Evolutionary conservation across 805 yeast species (phyloP), one percentile per base, ranked within the genome.

Genomic region (Phaffomyces thermotolerans): DNA sequence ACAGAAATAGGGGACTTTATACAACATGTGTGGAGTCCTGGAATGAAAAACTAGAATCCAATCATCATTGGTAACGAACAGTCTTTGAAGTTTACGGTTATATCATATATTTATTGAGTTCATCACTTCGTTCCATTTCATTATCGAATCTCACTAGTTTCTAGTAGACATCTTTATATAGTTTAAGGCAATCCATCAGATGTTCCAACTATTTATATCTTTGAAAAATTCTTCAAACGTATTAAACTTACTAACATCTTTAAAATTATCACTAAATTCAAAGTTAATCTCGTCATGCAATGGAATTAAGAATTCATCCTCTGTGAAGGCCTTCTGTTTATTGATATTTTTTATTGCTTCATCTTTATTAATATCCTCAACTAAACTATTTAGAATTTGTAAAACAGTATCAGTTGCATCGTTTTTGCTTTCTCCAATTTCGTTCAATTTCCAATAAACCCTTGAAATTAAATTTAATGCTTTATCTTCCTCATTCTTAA

Each of bases 391-490:
- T 39, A 78, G 71, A 39, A 78, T 73, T 41, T 69, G 69, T 3
- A 81, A 81, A 33, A 78, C 78, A 6, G 79, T 75, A 44, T 74
- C 79, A 0, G 81, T 76, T 3, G 79, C 79, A 53, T 77, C 82
- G 49, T 75, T 76, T 52, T 68, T 67, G 44, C 69, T 69, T 45
- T 75, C 79, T 2, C 82, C 82, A 47, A 75, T 71, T 25, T 75
- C 69, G 46, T 73, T 76, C 47, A 78, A 57, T 49, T 75, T 78
- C 82, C 82, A 78, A 48, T 77, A 78, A 8, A 75, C 69, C 43
- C 67, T 66, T 0, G 81, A 69, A 36, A 79, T 75, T 10, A 75
- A 53, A 47, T 64, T 73, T 36, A 78, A 51, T 2, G 75, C 56
- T 45, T 42, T 32, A n/a, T 63, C 56, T 7, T 57, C 54, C 13